Base-by-base conservation (phyloP, 2,329 filamentous ascomycete genomes). In the Colletotrichum sp. region DNA sequence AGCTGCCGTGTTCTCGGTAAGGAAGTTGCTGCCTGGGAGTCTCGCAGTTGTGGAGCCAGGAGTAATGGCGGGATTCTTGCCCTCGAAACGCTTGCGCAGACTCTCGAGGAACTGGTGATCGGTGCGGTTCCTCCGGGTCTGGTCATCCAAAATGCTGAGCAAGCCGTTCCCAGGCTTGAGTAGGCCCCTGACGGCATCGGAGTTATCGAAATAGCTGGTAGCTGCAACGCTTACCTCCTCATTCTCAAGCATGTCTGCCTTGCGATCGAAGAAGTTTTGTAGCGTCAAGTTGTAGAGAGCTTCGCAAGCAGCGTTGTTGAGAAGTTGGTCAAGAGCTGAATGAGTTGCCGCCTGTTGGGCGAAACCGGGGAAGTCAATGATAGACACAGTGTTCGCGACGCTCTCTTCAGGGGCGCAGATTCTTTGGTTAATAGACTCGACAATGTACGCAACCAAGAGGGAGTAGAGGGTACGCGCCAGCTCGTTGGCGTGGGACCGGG, bases 171-270 rank as follows among this genome's bases (percentile, higher is more conserved):
- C 95, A 72, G 95, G 90, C 87, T 98, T 99, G 71, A 99, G 88
- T 36, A 99, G 89, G 15, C 96, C 96, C 80, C 94, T 95, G 76
- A 98, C 96, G 12, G 96, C 96, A 83, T 98, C 97, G 0, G 95
- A 96, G 84, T 98, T 99, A 85, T 99, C 97, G 80, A 98, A 99
- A 84, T 98, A 99, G 86, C 95, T 98, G 1, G 96, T 98, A 1
- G 96, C 93, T 3, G 96, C 91, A 4, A 99, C 95, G 36, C 90
- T 92, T 43, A 99, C 95, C 83, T 99, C 97, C 83, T 99, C 97
- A 2, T 94, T 96, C 82, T 99, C 97, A 26, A 99, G 89, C 86
- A 98, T 92, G 77, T 98, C 96, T 1, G 96, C 96, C 84, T 97
- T 97, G 79, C 94, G 93, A 81, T 98, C 96, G 83, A 98, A 99